These are phyloP conservation scores for Lasiodiplodia theobromae DNA, from an alignment of 2,329 filamentous ascomycete genomes.

Conservation along the genomic window DNA sequence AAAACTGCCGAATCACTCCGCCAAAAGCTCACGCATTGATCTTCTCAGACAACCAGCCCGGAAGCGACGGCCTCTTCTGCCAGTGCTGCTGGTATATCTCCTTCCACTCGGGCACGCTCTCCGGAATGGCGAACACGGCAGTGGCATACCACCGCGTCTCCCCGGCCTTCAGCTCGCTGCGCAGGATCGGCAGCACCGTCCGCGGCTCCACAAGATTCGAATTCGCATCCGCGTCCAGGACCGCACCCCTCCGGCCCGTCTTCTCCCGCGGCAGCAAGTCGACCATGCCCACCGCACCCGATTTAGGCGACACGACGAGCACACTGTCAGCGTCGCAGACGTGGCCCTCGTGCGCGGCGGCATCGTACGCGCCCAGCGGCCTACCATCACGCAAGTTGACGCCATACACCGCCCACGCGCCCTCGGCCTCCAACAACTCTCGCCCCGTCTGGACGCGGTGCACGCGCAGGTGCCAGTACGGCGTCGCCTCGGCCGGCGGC, in stretches of 20 bases:
- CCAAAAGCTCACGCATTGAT: slow-evolving; percentile 21
- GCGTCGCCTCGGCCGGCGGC: slow-evolving; percentile 66
- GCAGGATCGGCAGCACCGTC: slow-evolving; percentile 74
- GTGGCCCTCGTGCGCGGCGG: slow-evolving; percentile 51
- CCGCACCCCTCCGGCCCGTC: slow-evolving; percentile 57
- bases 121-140: slow-evolving; percentile 73
- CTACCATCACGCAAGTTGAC: slow-evolving; percentile 66
- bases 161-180: slow-evolving; percentile 65
- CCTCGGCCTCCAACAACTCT: slow-evolving; percentile 74
- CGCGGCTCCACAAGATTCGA: slow-evolving; percentile 77
- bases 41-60: slow-evolving; percentile 36
- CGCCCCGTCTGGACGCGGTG: slow-evolving; percentile 68
- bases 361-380: slow-evolving; percentile 54
- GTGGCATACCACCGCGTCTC: slow-evolving; percentile 71
- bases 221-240: slow-evolving; percentile 80
- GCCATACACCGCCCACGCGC: slow-evolving; percentile 73
- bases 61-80: slow-evolving; percentile 41
- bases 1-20: not conserved
- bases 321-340: slow-evolving; percentile 35
- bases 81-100: slow-evolving; percentile 38
- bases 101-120: slow-evolving; percentile 26
- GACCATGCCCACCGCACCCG: slow-evolving; percentile 59
- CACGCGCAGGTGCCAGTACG: slow-evolving; percentile 72
- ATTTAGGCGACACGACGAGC: slow-evolving; percentile 54
- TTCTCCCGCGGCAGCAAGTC: slow-evolving; percentile 54